Evolutionary conservation across 1,139 yeast genomes (phyloP), one percentile per base, ranked within the genome.

Genomic region (Trichomonascaceae sp.): DNA sequence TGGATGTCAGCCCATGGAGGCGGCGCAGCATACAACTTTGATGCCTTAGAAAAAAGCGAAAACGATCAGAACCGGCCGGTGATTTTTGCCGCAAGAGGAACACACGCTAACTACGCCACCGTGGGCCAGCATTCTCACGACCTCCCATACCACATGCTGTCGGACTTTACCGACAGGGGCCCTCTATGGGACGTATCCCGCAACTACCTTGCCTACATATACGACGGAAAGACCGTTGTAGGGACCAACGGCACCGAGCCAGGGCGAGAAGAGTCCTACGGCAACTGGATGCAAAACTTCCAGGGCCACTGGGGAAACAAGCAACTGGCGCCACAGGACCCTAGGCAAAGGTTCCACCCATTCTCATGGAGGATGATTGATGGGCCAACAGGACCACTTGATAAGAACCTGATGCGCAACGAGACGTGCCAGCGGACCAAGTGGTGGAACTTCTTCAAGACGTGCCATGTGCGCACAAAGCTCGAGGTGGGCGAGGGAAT

Each of bases 1-100:
- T 89, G 97, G 97, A 81, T 89, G 93, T 79, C 93, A 20, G 97
- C 97, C 1, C 98, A 89, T 57, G 94, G 96, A 1, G 96, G 97
- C 8, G 98, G 98, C 3, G 79, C 87, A 16, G 96, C 94, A 0
- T 89, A 78, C 54, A 67, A 68, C 44, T 87, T 75, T 52, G 65
- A 70, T 17, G 79, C 84, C 18, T 59, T 85, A 41, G 95, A 85
- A 50, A 80, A 78, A 50, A 68, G 69, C 37, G 73, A 71, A 35
- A 35, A 47, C 14, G 56, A 63, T 37, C 45, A 51, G 5, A 51
- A 52, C 27, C 62, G 78, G 35, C 96, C 97, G 0, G 68, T 85
- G 13, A 69, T 89, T 2, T 89, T 80, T 54, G 74, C 93, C 27
- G 96, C 96, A 0, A 64, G 95, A 42, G 98, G 98, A 0, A 89